phyloP scores from a whole-genome alignment of 441 rosid genomes.

The Euphorbia celastroides region DNA sequence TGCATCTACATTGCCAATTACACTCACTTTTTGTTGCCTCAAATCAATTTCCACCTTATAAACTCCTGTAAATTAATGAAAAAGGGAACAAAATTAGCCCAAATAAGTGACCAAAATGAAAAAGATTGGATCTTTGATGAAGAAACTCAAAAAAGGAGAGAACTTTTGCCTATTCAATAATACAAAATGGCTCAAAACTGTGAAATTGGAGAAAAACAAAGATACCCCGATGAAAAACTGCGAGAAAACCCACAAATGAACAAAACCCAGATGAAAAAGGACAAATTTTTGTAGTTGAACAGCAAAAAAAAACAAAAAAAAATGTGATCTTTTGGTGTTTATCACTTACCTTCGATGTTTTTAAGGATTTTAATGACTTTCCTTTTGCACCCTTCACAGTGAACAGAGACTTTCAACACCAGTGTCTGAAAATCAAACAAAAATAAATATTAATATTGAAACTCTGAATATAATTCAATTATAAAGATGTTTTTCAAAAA shows the following conservation, averaged over 20 bases:
- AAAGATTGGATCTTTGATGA: background rate
- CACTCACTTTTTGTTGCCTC: constrained; percentile 63
- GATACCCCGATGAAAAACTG: background rate
- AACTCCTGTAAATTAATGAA: constrained; percentile 43
- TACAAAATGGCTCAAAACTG: background rate
- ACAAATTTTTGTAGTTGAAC: background rate
- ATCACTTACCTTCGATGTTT: constrained; percentile 47
- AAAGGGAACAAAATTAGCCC: background rate
- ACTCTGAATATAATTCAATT: background rate
- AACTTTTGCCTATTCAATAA: background rate
- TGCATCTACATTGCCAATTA: constrained; percentile 54
- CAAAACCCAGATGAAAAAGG: background rate
- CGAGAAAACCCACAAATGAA: background rate
- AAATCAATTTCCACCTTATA: constrained; percentile 48
- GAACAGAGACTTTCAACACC: constrained; percentile 62
- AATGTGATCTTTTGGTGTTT: background rate
- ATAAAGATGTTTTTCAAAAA: background rate
- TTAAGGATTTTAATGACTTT: constrained; percentile 64
- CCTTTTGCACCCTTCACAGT: constrained; percentile 73
- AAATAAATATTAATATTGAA: background rate
- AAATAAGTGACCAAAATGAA: background rate
- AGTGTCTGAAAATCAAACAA: constrained; percentile 34
- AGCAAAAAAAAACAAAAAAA: background rate
- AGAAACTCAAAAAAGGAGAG: background rate
- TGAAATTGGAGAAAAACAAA: constrained; percentile 11